Conservation (phyloP, 768 basidiomycete genomes). For the Lactifluus pinguis region DNA sequence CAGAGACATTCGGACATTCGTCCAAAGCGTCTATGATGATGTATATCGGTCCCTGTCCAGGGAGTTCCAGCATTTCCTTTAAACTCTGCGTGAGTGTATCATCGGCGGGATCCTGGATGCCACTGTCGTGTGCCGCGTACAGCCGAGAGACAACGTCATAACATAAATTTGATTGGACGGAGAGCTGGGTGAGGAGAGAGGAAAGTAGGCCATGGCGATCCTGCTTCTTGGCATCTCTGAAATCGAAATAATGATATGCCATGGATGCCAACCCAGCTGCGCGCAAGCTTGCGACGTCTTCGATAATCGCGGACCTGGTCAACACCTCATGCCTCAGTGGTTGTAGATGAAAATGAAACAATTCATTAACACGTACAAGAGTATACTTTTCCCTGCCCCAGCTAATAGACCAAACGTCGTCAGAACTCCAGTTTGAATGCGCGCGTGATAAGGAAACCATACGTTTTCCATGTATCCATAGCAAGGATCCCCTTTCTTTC, state of each 20-base stretch:
- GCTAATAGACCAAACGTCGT: not conserved
- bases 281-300: not conserved
- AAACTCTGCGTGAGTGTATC: not conserved
- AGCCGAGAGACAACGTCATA: not conserved
- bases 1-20: not conserved
- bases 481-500: not conserved
- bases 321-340: not conserved
- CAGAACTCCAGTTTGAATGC: not conserved
- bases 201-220: not conserved
- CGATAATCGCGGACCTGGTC: not conserved
- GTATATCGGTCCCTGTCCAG: not conserved
- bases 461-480: slow-evolving; percentile 12
- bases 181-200: not conserved
- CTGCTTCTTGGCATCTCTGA: not conserved
- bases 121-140: not conserved
- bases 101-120: not conserved
- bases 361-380: not conserved
- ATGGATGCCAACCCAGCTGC: not conserved
- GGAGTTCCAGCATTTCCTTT: not conserved
- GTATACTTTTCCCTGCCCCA: not conserved
- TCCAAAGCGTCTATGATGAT: slow-evolving; percentile 4
- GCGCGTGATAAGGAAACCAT: not conserved
- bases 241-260: slow-evolving; percentile 1
- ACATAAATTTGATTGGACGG: not conserved
- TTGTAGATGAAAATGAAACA: not conserved